Evolutionary conservation across 2,329 filamentous ascomycete species (phyloP).

Genomic region (Epichloe sp.): DNA sequence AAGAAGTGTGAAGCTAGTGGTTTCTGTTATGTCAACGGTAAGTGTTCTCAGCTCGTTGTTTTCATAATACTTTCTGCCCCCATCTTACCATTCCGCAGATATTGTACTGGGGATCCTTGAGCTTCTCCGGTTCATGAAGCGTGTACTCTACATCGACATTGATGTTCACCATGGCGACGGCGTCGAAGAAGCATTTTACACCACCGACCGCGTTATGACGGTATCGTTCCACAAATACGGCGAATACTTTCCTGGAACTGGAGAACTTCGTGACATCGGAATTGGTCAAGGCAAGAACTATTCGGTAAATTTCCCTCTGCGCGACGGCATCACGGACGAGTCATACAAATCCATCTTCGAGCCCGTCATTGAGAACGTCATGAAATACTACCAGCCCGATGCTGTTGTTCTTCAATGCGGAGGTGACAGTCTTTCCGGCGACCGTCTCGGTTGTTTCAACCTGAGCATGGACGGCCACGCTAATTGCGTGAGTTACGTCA

Average conservation of each 20-base stretch:
- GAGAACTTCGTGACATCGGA: conserved; percentile 73
- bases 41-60: conserved; percentile 15
- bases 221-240: conserved; percentile 95
- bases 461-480: conserved; percentile 93
- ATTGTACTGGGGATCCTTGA: conserved; percentile 94
- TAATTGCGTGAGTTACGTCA: conserved; percentile 85
- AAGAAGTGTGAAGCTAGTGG: conserved; percentile 94
- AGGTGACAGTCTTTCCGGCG: conserved; percentile 85
- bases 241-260: conserved; percentile 89
- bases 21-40: conserved; percentile 97
- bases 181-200: conserved; percentile 88
- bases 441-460: conserved; percentile 93
- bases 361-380: conserved; percentile 74
- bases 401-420: conserved; percentile 94
- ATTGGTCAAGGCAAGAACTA: conserved; percentile 83
- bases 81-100: conserved; percentile 37
- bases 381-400: conserved; percentile 77
- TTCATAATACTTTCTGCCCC: conserved; percentile 1
- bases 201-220: conserved; percentile 84
- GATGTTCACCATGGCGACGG: conserved; percentile 91
- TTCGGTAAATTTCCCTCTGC: conserved; percentile 78
- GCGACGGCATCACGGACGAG: conserved; percentile 80
- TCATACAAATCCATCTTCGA: conserved; percentile 89
- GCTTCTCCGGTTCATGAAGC: conserved; percentile 76
- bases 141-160: conserved; percentile 96